Conservation (phyloP, 805 yeast species). For the Ogataea polymorpha region DNA sequence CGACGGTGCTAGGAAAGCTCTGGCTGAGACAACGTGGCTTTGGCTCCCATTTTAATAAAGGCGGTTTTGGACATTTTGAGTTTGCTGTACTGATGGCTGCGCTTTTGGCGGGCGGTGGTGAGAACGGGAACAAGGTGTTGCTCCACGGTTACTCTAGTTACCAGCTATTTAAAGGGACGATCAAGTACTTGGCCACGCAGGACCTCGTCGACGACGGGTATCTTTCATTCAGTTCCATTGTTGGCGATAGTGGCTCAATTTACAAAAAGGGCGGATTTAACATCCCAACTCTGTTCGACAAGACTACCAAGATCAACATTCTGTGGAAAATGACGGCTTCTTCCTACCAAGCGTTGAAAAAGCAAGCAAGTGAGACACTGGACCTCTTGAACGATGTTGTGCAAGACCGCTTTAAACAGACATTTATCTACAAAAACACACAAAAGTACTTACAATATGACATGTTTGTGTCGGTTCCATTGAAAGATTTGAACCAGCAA, state of each 20-base stretch:
- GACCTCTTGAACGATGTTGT: slow-evolving; percentile 71
- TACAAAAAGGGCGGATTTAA: slow-evolving; percentile 60
- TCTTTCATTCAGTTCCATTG: slow-evolving; percentile 58
- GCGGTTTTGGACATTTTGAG: slow-evolving; percentile 92
- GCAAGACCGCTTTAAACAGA: slow-evolving; percentile 75
- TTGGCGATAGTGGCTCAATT: slow-evolving; percentile 44
- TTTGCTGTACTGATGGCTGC: slow-evolving; percentile 80
- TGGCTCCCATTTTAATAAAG: slow-evolving; percentile 53
- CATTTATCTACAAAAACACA: slow-evolving; percentile 63
- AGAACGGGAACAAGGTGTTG: slow-evolving; percentile 69
- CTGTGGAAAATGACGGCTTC: slow-evolving; percentile 76
- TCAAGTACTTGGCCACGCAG: slow-evolving; percentile 76
- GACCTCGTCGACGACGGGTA: slow-evolving; percentile 65
- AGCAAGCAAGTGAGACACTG: slow-evolving; percentile 67
- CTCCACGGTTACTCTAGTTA: slow-evolving; percentile 88
- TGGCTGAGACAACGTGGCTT: slow-evolving; percentile 92
- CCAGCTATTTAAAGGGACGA: slow-evolving; percentile 87
- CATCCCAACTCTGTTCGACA: slow-evolving; percentile 75
- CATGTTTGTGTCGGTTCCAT: slow-evolving; percentile 51
- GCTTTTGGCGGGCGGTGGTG: slow-evolving; percentile 78
- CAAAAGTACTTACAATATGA: slow-evolving; percentile 63
- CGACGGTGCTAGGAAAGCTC: slow-evolving; percentile 78
- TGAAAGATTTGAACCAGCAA: slow-evolving; percentile 36
- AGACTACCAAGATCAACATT: slow-evolving; percentile 70
- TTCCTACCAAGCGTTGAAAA: slow-evolving; percentile 59